Conservation (phyloP, 2,329 filamentous ascomycete species). For the Eurotiales sp. region DNA sequence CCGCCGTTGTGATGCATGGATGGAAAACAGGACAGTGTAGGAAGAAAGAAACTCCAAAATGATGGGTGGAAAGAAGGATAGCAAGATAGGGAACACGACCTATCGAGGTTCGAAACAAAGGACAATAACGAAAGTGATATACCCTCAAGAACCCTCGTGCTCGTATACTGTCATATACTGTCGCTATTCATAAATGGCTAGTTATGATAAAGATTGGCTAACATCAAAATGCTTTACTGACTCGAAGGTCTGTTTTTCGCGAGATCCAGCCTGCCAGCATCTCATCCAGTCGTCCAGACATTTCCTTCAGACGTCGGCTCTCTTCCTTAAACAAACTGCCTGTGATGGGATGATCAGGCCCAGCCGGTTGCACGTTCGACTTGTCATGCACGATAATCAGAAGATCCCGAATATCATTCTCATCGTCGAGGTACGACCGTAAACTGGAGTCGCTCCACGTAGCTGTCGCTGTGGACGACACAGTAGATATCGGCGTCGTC, state of each 20-base stretch:
- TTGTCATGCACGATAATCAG: conserved; percentile 91
- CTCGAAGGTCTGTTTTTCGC: conserved; percentile 33
- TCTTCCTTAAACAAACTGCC: conserved; percentile 79
- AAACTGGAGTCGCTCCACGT: conserved; percentile 82
- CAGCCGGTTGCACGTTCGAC: conserved; percentile 72
- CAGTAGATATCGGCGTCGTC: conserved; percentile 50
- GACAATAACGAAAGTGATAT: conserved; percentile 14
- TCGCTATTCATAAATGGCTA: conserved; percentile 5
- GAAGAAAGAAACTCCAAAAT: conserved; percentile 5
- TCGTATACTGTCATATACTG: not conserved
- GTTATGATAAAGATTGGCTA: conserved; percentile 2
- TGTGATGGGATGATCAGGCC: conserved; percentile 80
- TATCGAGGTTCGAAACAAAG: conserved; percentile 10
- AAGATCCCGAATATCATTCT: conserved; percentile 83
- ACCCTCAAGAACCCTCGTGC: not conserved
- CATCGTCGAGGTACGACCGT: conserved; percentile 85
- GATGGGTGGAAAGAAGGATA: not conserved
- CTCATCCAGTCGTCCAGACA: conserved; percentile 84
- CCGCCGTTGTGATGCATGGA: conserved; percentile 9
- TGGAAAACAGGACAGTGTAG: conserved; percentile 15
- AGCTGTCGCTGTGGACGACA: conserved; percentile 55
- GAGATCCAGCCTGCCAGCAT: conserved; percentile 77
- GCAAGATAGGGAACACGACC: not conserved
- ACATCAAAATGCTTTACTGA: conserved; percentile 19
- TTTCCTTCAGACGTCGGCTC: conserved; percentile 78